Evolutionary conservation across 768 basidiomycete genomes (phyloP).

Genomic region (Lentinus tigrinus): DNA sequence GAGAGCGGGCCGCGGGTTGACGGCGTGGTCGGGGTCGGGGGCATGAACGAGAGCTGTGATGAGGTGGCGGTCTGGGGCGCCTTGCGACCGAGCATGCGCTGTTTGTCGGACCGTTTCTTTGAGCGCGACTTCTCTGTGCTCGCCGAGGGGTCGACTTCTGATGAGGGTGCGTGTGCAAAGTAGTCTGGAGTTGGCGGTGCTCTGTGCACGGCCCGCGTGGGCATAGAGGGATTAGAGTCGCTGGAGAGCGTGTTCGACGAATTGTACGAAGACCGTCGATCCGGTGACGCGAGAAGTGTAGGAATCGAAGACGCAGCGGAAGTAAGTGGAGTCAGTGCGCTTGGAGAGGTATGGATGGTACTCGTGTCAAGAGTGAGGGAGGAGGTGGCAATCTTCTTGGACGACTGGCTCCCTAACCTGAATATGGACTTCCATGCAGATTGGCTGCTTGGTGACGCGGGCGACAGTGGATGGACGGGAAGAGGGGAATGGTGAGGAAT

Average conservation of each 20-base stretch:
- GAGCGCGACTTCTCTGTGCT: slow-evolving; percentile 19
- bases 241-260: slow-evolving; percentile 76
- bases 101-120: slow-evolving; percentile 32
- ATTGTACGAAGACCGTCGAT: slow-evolving; percentile 74
- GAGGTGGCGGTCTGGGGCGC: slow-evolving; percentile 45
- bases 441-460: slow-evolving; percentile 13
- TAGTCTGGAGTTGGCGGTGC: slow-evolving; percentile 24
- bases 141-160: slow-evolving; percentile 13
- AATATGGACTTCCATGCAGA: slow-evolving; percentile 72
- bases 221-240: slow-evolving; percentile 53
- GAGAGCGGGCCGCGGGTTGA: slow-evolving; percentile 53
- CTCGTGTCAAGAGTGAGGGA: slow-evolving; percentile 56
- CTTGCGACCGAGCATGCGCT: slow-evolving; percentile 32
- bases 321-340: slow-evolving; percentile 30
- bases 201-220: slow-evolving; percentile 19
- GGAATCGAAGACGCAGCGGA: slow-evolving; percentile 19
- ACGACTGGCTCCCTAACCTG: slow-evolving; percentile 62
- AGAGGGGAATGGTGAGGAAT: slow-evolving; percentile 20
- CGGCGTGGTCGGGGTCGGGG: slow-evolving; percentile 30
- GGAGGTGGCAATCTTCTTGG: slow-evolving; percentile 52
- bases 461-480: slow-evolving; percentile 17
- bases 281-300: slow-evolving; percentile 43
- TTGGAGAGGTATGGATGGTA: slow-evolving; percentile 34
- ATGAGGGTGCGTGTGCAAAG: slow-evolving; percentile 19
- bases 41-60: slow-evolving; percentile 48